These are phyloP conservation scores for Euphorbia pulcherrima DNA, from an alignment of 345 rosid genomes.

Conservation along the genomic window DNA sequence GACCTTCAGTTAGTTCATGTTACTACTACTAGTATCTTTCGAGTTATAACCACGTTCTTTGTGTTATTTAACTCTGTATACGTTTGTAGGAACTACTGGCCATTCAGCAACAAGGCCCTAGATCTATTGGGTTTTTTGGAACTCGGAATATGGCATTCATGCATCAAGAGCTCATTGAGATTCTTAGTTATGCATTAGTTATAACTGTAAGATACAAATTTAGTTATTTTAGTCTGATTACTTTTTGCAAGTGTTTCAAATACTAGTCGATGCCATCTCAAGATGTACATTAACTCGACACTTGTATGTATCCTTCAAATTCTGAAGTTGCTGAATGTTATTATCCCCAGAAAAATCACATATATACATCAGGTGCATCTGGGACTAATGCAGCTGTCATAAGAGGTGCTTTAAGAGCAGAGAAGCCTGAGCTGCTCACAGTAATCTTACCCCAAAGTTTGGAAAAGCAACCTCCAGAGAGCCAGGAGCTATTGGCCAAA, in stretches of 20 bases:
- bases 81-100: constrained; percentile 84
- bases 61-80: not conserved
- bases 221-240: not conserved
- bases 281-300: not conserved
- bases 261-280: not conserved
- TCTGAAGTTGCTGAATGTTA: constrained; percentile 18
- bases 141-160: constrained; percentile 97
- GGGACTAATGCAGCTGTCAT: constrained; percentile 98
- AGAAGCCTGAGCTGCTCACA: constrained; percentile 85
- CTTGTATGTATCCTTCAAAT: constrained; percentile 10
- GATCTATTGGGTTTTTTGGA: constrained; percentile 94
- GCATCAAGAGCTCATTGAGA: constrained; percentile 98
- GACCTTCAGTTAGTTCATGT: not conserved
- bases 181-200: constrained; percentile 98
- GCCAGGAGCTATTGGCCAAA: constrained; percentile 84
- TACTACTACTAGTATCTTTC: not conserved
- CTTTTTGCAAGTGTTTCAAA: constrained; percentile 5
- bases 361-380: constrained; percentile 95
- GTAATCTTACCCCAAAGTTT: constrained; percentile 90
- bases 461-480: constrained; percentile 91
- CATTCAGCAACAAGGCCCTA: constrained; percentile 98
- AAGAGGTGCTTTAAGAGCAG: constrained; percentile 96
- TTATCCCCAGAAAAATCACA: constrained; percentile 86
- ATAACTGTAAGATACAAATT: constrained; percentile 73
- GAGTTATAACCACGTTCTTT: too few species aligned